Base-by-base conservation (phyloP, 2,329 filamentous ascomycete species). In the Arthroderma sp. region DNA sequence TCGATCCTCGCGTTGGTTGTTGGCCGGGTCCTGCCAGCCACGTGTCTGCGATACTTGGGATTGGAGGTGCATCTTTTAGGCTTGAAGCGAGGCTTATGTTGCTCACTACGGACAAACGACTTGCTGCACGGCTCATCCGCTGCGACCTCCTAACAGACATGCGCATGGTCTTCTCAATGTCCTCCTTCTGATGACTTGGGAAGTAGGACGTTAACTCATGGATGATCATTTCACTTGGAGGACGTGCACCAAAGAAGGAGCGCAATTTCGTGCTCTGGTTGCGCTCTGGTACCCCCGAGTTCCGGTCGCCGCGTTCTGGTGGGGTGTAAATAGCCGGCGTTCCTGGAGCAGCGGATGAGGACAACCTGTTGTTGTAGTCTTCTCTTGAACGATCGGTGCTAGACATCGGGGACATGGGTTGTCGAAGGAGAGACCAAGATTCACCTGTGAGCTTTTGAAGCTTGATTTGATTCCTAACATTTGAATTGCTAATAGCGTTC, bases 171-270 rank as follows among this genome's bases (percentile, higher is more conserved):
- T 87, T 83, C 62, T 96, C 91, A 59, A 98, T 95, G 55, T 94
- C 86, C 60, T 94, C 88, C 45, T 85, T 81, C 41, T 88, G 80
- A 56, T 96, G 89, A 57, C 94, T 87, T 0, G 91, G 91, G 72
- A 98, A 98, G 70, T 96, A 98, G 0, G 88, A 94, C 1, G 86
- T 91, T 48, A 98, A 71, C 60, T 98, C 91, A 22, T 91, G 94
- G 28, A 89, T 89, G 59, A 98, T 98, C 60, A 98, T 77, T 68
- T 98, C 91, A 67, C 89, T 96, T 1, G 91, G 91, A 11, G 91
- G 91, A 54, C 91, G 76, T 51, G 91, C 80, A 31, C 89, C 89
- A 56, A 93, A 91, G 65, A 96, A 96, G 52, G 67, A 67, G n/a
- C 67, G 65, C 10, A 69, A 50, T 46, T 64, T 69, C 22, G 61